A percentile compares a stretch with the other conserved stretches of the same genome.
phyloP scores from a whole-genome alignment of 2,329 filamentous ascomycete genomes.

The Sclerotinia minor region DNA sequence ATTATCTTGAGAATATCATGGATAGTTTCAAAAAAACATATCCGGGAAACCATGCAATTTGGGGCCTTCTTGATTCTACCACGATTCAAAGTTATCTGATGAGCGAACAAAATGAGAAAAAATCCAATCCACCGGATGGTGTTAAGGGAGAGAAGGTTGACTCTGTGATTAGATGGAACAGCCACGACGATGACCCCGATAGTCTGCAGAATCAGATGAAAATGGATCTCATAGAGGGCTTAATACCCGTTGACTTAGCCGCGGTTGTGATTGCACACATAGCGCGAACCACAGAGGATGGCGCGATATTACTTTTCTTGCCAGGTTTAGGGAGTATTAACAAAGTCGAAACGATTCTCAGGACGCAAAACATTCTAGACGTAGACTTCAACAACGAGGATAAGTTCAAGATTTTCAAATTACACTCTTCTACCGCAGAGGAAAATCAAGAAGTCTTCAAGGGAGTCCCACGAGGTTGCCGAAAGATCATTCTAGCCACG shows the following conservation, averaged over 20 bases:
- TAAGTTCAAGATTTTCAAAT: constrained; percentile 79
- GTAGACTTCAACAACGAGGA: constrained; percentile 60
- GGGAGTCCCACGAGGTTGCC: constrained; percentile 68
- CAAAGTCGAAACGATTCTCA: constrained; percentile 67
- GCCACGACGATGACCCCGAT: constrained; percentile 2
- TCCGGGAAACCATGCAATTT: neutral
- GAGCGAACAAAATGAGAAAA: neutral
- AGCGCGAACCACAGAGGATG: constrained; percentile 70
- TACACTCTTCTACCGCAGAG: constrained; percentile 87
- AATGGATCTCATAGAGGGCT: constrained; percentile 57
- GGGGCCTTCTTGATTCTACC: neutral
- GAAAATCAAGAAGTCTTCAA: constrained; percentile 84
- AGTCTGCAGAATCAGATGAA: neutral
- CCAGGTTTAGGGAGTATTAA: constrained; percentile 89
- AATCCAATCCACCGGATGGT: neutral
- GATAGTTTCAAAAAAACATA: constrained; percentile 48
- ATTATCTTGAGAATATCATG: constrained; percentile 84
- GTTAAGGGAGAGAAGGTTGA: neutral
- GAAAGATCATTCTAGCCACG: constrained; percentile 90
- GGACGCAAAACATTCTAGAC: constrained; percentile 68
- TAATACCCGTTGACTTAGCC: constrained; percentile 63
- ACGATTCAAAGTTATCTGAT: neutral
- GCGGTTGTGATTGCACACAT: constrained; percentile 89
- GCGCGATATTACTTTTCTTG: constrained; percentile 89
- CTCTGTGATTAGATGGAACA: constrained; percentile 11